These are phyloP conservation scores for Ophiostoma sp. DNA, from an alignment of 2,329 filamentous ascomycete genomes.

Conservation along the genomic window DNA sequence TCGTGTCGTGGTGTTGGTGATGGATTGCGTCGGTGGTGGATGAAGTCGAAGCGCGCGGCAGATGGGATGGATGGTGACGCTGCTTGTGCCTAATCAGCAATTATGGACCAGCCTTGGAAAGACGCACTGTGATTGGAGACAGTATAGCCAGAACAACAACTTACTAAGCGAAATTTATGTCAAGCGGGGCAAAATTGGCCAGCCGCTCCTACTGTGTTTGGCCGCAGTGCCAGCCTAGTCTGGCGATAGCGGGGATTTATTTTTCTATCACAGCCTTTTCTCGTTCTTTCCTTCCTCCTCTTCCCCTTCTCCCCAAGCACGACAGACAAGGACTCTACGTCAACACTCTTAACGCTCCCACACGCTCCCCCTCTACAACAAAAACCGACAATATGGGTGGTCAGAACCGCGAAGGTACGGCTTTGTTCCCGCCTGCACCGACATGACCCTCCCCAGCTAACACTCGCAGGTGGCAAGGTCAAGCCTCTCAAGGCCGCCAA, in stretches of 20 bases:
- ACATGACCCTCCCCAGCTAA: conserved; percentile 14
- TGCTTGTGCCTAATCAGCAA: not conserved
- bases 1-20: not conserved
- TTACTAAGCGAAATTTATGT: conserved; percentile 7
- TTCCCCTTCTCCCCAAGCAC: not conserved
- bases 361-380: not conserved
- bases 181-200: conserved; percentile 16
- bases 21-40: not conserved
- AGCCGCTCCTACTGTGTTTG: not conserved
- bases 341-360: not conserved
- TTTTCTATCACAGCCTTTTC: conserved; percentile 20
- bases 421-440: not conserved
- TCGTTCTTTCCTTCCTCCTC: not conserved
- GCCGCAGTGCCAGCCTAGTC: conserved; percentile 2
- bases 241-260: conserved; percentile 18
- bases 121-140: not conserved
- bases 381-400: conserved; percentile 54
- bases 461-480: conserved; percentile 63
- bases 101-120: not conserved
- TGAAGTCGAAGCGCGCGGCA: not conserved
- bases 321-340: not conserved
- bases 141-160: not conserved
- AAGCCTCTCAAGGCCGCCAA: conserved; percentile 86
- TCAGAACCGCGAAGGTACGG: conserved; percentile 58
- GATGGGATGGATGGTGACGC: not conserved